Conservation (phyloP, 2,329 filamentous ascomycete genomes). For the Paraphoma sp. region DNA sequence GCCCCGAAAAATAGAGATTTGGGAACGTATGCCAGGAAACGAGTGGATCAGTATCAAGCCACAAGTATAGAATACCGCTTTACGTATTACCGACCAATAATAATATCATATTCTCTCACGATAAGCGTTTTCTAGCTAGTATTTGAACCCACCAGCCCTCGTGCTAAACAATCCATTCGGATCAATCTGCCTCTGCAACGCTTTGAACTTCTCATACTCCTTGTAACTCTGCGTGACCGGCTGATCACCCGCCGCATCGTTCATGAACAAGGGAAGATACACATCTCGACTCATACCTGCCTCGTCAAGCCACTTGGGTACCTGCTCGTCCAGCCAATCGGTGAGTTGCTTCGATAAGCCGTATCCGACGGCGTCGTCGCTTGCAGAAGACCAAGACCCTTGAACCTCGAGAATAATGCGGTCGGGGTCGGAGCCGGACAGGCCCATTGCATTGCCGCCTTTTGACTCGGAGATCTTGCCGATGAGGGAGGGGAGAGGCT, state of each 20-base stretch:
- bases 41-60: slow-evolving; percentile 17
- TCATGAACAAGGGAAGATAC: slow-evolving; percentile 32
- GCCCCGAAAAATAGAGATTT: slow-evolving; percentile 21
- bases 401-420: slow-evolving; percentile 31
- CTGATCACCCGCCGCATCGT: slow-evolving; percentile 32
- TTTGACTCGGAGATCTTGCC: slow-evolving; percentile 22
- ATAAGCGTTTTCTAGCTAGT: slow-evolving; percentile 1
- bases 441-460: slow-evolving; percentile 35
- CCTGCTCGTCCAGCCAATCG: slow-evolving; percentile 27
- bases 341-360: slow-evolving; percentile 23
- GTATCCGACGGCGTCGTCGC: slow-evolving; percentile 20
- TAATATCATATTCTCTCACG: background rate
- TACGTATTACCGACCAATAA: background rate
- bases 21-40: slow-evolving; percentile 16
- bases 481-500: slow-evolving; percentile 27
- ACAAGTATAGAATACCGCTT: background rate
- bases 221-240: slow-evolving; percentile 25
- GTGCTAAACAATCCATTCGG: slow-evolving; percentile 27
- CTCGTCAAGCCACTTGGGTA: slow-evolving; percentile 30
- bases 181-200: slow-evolving; percentile 27
- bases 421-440: slow-evolving; percentile 24
- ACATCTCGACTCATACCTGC: slow-evolving; percentile 19
- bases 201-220: slow-evolving; percentile 25
- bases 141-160: slow-evolving; percentile 30
- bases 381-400: slow-evolving; percentile 19